A percentile compares a stretch with the other conserved stretches of the same genome.
These are phyloP conservation scores for Podospora tetraspora DNA, from an alignment of 495 filamentous ascomycete genomes.

Conservation along the genomic window DNA sequence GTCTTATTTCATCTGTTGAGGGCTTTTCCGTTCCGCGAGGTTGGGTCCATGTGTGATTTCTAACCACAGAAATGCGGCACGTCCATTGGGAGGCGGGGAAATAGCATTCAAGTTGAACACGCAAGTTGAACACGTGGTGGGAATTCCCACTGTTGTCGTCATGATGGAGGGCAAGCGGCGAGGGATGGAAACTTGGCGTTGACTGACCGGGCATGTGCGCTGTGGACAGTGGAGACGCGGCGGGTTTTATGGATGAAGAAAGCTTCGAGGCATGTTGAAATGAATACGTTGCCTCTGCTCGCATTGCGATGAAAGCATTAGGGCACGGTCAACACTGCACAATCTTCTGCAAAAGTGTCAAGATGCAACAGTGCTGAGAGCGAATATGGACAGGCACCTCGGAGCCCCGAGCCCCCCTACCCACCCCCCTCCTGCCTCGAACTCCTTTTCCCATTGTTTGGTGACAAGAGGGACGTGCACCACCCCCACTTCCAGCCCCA, in stretches of 20 bases:
- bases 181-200: not conserved
- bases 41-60: not conserved
- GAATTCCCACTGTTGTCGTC: not conserved
- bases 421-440: not conserved
- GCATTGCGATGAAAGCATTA: not conserved
- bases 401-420: not conserved
- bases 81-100: not conserved
- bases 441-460: not conserved
- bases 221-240: not conserved
- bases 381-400: not conserved
- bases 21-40: not conserved
- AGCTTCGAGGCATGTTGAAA: not conserved
- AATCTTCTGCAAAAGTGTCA: not conserved
- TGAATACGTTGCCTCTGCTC: not conserved
- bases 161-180: not conserved
- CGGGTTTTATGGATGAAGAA: not conserved
- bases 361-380: not conserved
- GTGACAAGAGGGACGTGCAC: not conserved
- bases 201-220: not conserved
- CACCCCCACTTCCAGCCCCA: not conserved
- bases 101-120: not conserved
- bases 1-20: not conserved
- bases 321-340: not conserved
- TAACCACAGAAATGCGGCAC: not conserved
- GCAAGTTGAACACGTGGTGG: not conserved